These are phyloP conservation scores for Aspergillus fructus DNA, from an alignment of 2,329 filamentous ascomycete species.

Conservation along the genomic window DNA sequence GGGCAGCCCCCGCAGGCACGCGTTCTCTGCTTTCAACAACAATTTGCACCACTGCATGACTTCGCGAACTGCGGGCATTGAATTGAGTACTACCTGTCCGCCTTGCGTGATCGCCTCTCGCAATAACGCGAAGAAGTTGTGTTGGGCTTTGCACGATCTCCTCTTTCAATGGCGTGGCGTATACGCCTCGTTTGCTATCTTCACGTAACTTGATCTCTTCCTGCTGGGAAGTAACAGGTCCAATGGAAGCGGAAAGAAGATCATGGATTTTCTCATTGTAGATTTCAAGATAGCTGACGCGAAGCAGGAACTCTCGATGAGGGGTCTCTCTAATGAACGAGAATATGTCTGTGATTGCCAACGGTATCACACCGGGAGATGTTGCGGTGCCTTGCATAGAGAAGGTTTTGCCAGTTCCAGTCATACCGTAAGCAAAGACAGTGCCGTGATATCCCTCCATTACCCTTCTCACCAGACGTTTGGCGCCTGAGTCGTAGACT, in stretches of 20 bases:
- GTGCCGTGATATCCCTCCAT: conserved; percentile 99
- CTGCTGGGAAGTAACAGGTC: conserved; percentile 58
- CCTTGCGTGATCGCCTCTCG: conserved; percentile 85
- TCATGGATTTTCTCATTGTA: conserved; percentile 99
- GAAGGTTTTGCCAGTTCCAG: conserved; percentile 97
- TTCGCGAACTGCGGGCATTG: conserved; percentile 93
- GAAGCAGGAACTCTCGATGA: conserved; percentile 85
- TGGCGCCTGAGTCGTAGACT: conserved; percentile 92
- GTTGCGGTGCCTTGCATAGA: conserved; percentile 98
- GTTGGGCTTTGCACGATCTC: conserved; percentile 98
- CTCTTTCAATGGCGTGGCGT: conserved; percentile 92
- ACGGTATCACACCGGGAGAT: conserved; percentile 91
- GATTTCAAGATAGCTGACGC: conserved; percentile 97
- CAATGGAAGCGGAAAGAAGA: conserved; percentile 70
- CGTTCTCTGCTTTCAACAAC: conserved; percentile 96
- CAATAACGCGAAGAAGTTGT: conserved; percentile 90
- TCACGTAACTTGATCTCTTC: conserved; percentile 98
- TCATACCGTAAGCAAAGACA: conserved; percentile 99
- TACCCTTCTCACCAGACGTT: conserved; percentile 88
- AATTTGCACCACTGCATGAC: conserved; percentile 97
- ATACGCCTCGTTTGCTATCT: conserved; percentile 93
- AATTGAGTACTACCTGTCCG: conserved; percentile 94
- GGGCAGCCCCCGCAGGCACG: conserved; percentile 55
- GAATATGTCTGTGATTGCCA: conserved; percentile 98
- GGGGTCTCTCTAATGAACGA: conserved; percentile 98